Evolutionary conservation across 192 early-diverging fungal genomes (phyloP).

Genomic region (Mortierella alpina): DNA sequence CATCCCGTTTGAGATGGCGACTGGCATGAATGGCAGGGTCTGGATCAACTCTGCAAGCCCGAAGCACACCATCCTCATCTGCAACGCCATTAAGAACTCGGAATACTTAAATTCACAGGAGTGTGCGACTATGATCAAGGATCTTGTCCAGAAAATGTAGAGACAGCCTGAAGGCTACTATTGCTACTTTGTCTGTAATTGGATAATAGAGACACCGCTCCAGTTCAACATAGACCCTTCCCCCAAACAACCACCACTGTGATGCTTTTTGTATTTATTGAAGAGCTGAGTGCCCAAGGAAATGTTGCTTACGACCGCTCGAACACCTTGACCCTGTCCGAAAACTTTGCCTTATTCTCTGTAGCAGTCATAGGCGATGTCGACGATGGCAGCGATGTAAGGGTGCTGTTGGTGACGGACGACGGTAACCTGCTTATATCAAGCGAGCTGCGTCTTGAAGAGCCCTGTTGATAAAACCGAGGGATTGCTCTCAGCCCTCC

Average conservation of each 20-base stretch:
- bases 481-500: no score
- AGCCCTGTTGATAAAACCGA: no score
- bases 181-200: no score
- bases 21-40: conserved; percentile 94
- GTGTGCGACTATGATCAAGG: conserved; percentile 61
- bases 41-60: conserved; percentile 84
- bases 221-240: no score
- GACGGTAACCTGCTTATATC: no score
- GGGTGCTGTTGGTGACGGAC: no score
- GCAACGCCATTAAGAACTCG: conserved; percentile 78
- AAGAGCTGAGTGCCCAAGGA: no score
- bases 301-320: conserved; percentile 1
- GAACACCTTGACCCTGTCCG: conserved; percentile 29
- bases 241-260: no score
- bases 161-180: no score
- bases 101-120: conserved; percentile 73
- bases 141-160: conserved; percentile 37
- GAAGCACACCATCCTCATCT: conserved; percentile 71
- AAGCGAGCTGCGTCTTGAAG: no score
- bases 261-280: no score
- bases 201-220: no score
- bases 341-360: conserved; percentile 11
- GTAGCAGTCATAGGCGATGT: not conserved
- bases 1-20: conserved; percentile 87
- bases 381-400: not conserved